Evolutionary conservation across 2,329 filamentous ascomycete species (phyloP).

Genomic region (Nemania serpens): DNA sequence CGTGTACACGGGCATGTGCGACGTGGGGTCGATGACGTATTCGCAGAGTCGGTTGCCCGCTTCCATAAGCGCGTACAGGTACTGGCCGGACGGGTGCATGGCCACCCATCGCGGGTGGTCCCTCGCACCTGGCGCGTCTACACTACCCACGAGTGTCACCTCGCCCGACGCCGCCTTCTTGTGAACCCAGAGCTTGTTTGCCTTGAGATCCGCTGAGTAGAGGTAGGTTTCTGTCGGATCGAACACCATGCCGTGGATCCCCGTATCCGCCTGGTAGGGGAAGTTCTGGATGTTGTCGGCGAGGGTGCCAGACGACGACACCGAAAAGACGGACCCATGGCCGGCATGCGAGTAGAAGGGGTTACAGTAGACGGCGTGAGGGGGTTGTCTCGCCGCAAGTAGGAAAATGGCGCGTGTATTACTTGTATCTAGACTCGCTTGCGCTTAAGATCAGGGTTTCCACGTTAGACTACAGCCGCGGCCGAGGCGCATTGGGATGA

Average conservation of each 20-base stretch:
- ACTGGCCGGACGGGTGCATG: conserved; percentile 76
- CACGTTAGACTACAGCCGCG: conserved; percentile 20
- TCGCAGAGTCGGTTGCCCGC: conserved; percentile 83
- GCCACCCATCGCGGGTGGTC: conserved; percentile 91
- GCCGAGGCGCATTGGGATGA: conserved; percentile 17
- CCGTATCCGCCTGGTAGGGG: conserved; percentile 69
- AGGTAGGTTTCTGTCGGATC: conserved; percentile 74
- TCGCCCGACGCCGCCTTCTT: conserved; percentile 66
- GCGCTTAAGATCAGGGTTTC: conserved; percentile 51
- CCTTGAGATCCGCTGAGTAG: conserved; percentile 78
- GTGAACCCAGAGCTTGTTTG: conserved; percentile 85
- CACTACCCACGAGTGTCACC: conserved; percentile 71
- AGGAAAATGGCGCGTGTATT: conserved; percentile 91
- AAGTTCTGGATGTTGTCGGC: conserved; percentile 72
- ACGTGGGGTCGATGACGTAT: conserved; percentile 76
- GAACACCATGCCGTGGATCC: conserved; percentile 83
- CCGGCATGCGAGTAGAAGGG: conserved; percentile 88
- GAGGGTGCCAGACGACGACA: conserved; percentile 61
- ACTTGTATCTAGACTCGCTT: conserved; percentile 69
- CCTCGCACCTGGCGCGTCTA: conserved; percentile 69
- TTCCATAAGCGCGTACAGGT: conserved; percentile 88
- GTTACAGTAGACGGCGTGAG: conserved; percentile 85
- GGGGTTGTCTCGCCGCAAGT: conserved; percentile 75
- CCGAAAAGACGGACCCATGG: conserved; percentile 76
- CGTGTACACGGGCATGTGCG: conserved; percentile 78